These are phyloP conservation scores for Fusarium transvaalense DNA, from an alignment of 2,329 filamentous ascomycete genomes.

Conservation along the genomic window DNA sequence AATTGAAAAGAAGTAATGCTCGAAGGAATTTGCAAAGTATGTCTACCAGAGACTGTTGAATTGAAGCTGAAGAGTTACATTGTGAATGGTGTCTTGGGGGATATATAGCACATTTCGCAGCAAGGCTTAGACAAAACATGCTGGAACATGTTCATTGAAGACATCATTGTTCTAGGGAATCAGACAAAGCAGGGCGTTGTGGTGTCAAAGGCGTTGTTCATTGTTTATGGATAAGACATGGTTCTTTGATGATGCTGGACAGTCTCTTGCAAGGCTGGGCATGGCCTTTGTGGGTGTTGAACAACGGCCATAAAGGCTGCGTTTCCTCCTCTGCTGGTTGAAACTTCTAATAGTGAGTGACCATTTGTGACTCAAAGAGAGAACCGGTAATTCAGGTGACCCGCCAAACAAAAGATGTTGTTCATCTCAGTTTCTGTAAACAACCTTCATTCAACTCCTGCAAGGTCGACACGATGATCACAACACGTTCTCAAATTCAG, in stretches of 20 bases:
- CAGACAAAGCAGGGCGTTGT: constrained; percentile 7
- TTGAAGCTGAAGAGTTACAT: background rate
- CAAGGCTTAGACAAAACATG: background rate
- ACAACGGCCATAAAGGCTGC: background rate
- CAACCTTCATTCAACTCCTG: no score
- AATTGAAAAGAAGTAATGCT: background rate
- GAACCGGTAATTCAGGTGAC: background rate
- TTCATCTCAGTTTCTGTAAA: background rate
- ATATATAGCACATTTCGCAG: background rate
- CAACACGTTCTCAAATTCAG: no score
- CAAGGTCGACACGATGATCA: background rate
- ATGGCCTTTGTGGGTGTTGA: background rate
- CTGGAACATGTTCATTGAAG: background rate
- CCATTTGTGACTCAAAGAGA: fast-evolving
- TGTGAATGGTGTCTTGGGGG: background rate
- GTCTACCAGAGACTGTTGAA: background rate
- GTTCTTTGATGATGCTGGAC: background rate
- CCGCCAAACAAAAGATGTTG: background rate
- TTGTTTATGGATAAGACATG: background rate
- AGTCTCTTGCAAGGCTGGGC: background rate
- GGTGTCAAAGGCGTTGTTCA: background rate
- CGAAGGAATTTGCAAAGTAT: background rate
- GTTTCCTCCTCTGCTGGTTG: background rate
- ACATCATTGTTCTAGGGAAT: background rate
- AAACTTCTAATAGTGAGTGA: background rate